A percentile compares a stretch with the other conserved stretches of the same genome.
phyloP scores from a whole-genome alignment of 108 stramenopile species.

The Fragilaria crotonensis region DNA sequence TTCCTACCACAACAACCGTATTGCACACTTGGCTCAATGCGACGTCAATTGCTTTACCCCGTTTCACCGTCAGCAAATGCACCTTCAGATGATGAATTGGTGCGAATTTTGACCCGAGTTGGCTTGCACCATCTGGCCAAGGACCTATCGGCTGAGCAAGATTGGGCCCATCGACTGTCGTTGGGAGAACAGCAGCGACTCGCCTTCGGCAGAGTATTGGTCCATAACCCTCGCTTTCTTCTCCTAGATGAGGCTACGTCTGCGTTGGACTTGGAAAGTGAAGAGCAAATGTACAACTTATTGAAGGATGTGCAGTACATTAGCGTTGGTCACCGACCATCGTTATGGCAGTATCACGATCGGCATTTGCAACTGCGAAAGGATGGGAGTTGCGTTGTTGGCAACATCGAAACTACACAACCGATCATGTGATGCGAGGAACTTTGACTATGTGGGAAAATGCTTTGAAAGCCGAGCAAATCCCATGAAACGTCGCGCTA shows the following conservation, averaged over 20 bases:
- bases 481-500: neutral
- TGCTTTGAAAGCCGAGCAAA: neutral
- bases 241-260: slow-evolving; percentile 90
- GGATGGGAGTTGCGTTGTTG: too few relatives aligned
- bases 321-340: slow-evolving; percentile 92
- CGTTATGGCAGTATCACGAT: slow-evolving; percentile 80
- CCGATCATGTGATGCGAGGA: too few relatives aligned
- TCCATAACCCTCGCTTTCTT: slow-evolving; percentile 81
- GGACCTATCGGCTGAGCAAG: slow-evolving; percentile 64
- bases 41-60: slow-evolving; percentile 90
- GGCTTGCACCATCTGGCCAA: slow-evolving; percentile 71
- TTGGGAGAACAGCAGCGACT: slow-evolving; percentile 94
- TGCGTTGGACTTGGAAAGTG: slow-evolving; percentile 53
- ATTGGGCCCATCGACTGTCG: slow-evolving; percentile 88
- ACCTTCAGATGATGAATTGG: too few relatives aligned
- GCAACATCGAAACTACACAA: too few relatives aligned
- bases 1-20: slow-evolving; percentile 95
- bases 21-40: slow-evolving; percentile 81
- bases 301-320: slow-evolving; percentile 76
- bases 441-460: slow-evolving; percentile 41
- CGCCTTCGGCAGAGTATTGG: slow-evolving; percentile 88
- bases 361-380: slow-evolving; percentile 62
- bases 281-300: slow-evolving; percentile 77
- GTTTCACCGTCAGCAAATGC: slow-evolving; percentile 27
- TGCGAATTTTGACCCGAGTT: too few relatives aligned